These are phyloP conservation scores for Daldinia eschscholtzii DNA, from an alignment of 2,329 filamentous ascomycete genomes.

Conservation along the genomic window DNA sequence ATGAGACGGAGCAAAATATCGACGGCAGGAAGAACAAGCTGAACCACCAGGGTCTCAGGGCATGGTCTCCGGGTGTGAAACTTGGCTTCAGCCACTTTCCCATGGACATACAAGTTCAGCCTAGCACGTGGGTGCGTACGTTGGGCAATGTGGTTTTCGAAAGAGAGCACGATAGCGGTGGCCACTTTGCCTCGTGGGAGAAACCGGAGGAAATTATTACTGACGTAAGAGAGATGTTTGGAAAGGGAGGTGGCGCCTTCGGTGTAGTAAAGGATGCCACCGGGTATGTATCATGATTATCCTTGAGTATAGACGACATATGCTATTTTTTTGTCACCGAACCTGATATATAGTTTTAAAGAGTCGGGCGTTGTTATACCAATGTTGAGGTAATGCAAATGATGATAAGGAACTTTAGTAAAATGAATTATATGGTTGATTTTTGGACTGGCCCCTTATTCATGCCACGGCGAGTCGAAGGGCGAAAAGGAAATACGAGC, in stretches of 20 bases:
- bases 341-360: too few species aligned
- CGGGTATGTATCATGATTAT: slow-evolving; percentile 46
- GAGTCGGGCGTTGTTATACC: not conserved
- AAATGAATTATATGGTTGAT: not conserved
- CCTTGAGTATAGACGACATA: not conserved
- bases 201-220: slow-evolving; percentile 63
- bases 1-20: slow-evolving; percentile 67
- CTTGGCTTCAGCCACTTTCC: slow-evolving; percentile 67
- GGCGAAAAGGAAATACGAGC: not conserved
- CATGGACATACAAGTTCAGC: slow-evolving; percentile 66
- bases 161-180: slow-evolving; percentile 62
- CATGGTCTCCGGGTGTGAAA: slow-evolving; percentile 55
- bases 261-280: slow-evolving; percentile 51
- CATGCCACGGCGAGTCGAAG: not conserved
- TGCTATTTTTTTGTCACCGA: not conserved
- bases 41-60: slow-evolving; percentile 24
- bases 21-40: slow-evolving; percentile 44
- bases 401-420: not conserved
- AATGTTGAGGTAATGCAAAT: not conserved
- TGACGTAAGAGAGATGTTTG: slow-evolving; percentile 71
- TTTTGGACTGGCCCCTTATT: not conserved
- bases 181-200: slow-evolving; percentile 74
- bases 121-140: slow-evolving; percentile 68
- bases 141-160: slow-evolving; percentile 72
- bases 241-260: slow-evolving; percentile 61